phyloP scores from a whole-genome alignment of 2,329 filamentous ascomycete genomes.

The Arthrobotrys entomopaga region DNA sequence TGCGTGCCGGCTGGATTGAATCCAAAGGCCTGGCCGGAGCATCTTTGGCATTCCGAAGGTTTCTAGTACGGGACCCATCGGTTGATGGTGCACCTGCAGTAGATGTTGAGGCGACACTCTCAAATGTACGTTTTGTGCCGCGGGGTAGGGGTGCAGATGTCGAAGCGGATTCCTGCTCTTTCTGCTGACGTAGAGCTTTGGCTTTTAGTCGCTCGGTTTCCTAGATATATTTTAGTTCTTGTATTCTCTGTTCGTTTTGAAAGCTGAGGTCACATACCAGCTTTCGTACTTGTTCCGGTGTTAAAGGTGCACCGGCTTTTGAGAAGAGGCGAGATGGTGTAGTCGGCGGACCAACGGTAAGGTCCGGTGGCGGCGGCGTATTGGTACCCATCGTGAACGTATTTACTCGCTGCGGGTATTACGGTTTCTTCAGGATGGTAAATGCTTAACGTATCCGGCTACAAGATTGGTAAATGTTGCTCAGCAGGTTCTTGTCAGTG shows the following conservation, averaged over 20 bases:
- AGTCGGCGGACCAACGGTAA: slow-evolving; percentile 28
- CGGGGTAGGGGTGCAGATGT: slow-evolving; percentile 66
- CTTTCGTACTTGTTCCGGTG: slow-evolving; percentile 49
- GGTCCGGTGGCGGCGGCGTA: slow-evolving; percentile 42
- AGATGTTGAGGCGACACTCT: slow-evolving; percentile 77
- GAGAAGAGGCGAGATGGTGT: slow-evolving; percentile 44
- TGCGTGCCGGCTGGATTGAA: slow-evolving; percentile 78
- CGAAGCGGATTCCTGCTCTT: slow-evolving; percentile 72
- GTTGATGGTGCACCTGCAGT: slow-evolving; percentile 65
- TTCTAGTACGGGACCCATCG: slow-evolving; percentile 57
- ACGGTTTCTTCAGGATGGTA: neutral
- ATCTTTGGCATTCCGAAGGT: slow-evolving; percentile 54
- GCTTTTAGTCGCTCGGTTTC: slow-evolving; percentile 88
- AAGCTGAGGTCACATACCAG: slow-evolving; percentile 9
- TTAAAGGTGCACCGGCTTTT: slow-evolving; percentile 37
- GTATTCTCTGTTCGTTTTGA: no score
- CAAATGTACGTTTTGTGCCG: slow-evolving; percentile 78
- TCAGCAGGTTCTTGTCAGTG: neutral
- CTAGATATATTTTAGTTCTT: slow-evolving; percentile 63
- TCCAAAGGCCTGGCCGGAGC: slow-evolving; percentile 59
- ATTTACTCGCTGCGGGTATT: neutral
- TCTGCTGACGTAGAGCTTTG: slow-evolving; percentile 79
- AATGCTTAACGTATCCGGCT: no score
- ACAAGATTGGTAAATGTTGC: no score
- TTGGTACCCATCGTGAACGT: slow-evolving; percentile 23